Percentiles rank a stretch among this genome's conserved stretches.
Conservation (phyloP, 306 rosid genomes). For the Glycyrrhiza uralensis region DNA sequence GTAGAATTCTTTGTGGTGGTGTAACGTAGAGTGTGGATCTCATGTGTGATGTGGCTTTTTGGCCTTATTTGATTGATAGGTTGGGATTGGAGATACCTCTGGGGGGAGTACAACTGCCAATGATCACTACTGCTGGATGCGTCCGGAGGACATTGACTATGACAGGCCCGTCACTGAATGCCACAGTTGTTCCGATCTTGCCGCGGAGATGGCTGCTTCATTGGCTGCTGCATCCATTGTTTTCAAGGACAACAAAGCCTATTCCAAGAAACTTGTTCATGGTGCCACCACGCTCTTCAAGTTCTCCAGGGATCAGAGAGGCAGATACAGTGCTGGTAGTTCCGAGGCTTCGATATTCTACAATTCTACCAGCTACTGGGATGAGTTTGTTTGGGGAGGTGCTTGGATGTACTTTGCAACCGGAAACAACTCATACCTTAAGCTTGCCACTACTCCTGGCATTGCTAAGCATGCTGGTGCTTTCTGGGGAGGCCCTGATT, state of each 20-base stretch:
- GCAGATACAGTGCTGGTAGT: conserved; percentile 63
- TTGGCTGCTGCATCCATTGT: conserved; percentile 94
- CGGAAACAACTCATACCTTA: conserved; percentile 80
- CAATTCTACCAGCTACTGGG: conserved; percentile 82
- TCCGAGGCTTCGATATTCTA: conserved; percentile 76
- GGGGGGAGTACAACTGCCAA: conserved; percentile 73
- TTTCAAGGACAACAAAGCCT: conserved; percentile 95
- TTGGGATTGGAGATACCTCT: conserved; percentile 76
- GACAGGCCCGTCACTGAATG: conserved; percentile 66
- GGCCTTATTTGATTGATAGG: conserved; percentile 46
- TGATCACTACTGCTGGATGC: conserved; percentile 98
- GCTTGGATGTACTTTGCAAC: conserved; percentile 99
- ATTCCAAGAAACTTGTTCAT: conserved; percentile 92
- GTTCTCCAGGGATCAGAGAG: conserved; percentile 72
- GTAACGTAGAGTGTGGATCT: background rate
- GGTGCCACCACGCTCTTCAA: conserved; percentile 82
- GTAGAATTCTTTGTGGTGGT: background rate
- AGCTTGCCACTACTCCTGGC: conserved; percentile 80
- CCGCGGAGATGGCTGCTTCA: conserved; percentile 96
- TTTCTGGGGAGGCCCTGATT: conserved; percentile 96
- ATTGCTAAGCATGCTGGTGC: conserved; percentile 96
- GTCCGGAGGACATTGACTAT: conserved; percentile 96
- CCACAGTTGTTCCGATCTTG: conserved; percentile 75
- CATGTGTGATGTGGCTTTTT: conserved; percentile 12
- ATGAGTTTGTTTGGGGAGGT: conserved; percentile 94